Evolutionary conservation across 2,329 filamentous ascomycete species (phyloP), one percentile per base, ranked within the genome.

Genomic region (Laburnicola sp.): DNA sequence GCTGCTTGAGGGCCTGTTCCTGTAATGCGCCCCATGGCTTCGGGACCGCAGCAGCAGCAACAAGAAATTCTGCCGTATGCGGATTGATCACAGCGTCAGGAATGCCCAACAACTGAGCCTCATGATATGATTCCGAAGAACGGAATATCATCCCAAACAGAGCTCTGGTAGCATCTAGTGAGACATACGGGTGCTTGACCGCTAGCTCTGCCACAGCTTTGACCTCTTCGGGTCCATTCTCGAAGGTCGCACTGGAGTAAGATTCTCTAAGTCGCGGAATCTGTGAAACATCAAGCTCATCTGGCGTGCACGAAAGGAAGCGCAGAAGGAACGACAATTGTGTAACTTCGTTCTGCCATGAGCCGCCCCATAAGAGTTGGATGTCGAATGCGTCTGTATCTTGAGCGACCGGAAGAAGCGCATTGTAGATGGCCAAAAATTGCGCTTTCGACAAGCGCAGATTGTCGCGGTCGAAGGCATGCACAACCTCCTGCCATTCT

Each of bases 241-340:
- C 78, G 63, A 87, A 88, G 36, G 86, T 82, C 44, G 84, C 80
- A 27, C 80, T 58, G 2, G 85, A 84, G 68, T 97, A 95, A 2
- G 91, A 90, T 23, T 85, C 82, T 49, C 89, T 84, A 31, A 97
- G 81, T 30, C 87, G 85, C 0, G 91, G 93, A 51, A 97, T 94
- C 31, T 88, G 88, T 9, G 86, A 88, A 2, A 90, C 88, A 69
- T 97, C 91, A 25, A 96, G 80, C 63, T 92, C 84, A 26, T 89
- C 83, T 0, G 87, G 82, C 9, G 82, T 83, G 50, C 92, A 82
- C 3, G 88, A 89, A 22, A 93, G 81, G 69, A 93, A 97, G 16
- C 91, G 91, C 57, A 88, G 87, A 47, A 97, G 84, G 69, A 97
- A 97, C n/a, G 92, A 95, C 31, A 99, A 78, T 59, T 97, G 93